A percentile compares a stretch with the other conserved stretches of the same genome.
Evolutionary conservation across 2,329 filamentous ascomycete species (phyloP).

Genomic region (Geosmithia putterillii): DNA sequence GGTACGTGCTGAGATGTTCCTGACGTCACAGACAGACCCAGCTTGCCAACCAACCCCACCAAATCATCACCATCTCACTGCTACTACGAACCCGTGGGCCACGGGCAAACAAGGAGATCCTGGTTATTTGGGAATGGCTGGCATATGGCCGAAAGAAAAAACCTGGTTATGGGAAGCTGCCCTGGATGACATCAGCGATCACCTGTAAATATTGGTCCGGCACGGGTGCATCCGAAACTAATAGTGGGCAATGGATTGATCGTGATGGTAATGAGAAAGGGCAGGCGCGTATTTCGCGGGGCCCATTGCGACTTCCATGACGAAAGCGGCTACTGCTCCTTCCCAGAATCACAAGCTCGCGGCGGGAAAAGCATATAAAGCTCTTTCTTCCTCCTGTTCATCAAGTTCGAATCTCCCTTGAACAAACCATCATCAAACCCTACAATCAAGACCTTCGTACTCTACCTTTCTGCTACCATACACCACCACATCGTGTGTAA

Average conservation of each 20-base stretch:
- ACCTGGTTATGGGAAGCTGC: background rate
- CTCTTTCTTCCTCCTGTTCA: background rate
- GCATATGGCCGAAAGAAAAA: too few relatives aligned
- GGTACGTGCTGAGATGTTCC: too few relatives aligned
- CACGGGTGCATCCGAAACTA: background rate
- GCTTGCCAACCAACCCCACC: background rate
- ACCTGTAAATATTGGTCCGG: background rate
- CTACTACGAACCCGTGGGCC: background rate
- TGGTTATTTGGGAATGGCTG: background rate
- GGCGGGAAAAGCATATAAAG: background rate
- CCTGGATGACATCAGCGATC: background rate
- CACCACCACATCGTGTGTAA: background rate
- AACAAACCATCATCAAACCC: background rate
- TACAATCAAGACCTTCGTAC: constrained; percentile 1
- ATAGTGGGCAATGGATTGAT: background rate
- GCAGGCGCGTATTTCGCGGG: too few relatives aligned
- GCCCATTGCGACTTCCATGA: background rate
- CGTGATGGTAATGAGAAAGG: background rate
- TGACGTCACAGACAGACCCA: background rate
- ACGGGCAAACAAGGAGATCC: background rate
- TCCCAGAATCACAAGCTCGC: too few relatives aligned
- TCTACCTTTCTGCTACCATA: background rate
- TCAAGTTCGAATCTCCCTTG: too few relatives aligned
- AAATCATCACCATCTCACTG: background rate
- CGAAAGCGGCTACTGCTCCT: background rate